Percentiles rank a stretch among this genome's conserved stretches.
These are phyloP conservation scores for Singerocomus inundabilis DNA, from an alignment of 1,284 basidiomycete genomes.

Conservation along the genomic window DNA sequence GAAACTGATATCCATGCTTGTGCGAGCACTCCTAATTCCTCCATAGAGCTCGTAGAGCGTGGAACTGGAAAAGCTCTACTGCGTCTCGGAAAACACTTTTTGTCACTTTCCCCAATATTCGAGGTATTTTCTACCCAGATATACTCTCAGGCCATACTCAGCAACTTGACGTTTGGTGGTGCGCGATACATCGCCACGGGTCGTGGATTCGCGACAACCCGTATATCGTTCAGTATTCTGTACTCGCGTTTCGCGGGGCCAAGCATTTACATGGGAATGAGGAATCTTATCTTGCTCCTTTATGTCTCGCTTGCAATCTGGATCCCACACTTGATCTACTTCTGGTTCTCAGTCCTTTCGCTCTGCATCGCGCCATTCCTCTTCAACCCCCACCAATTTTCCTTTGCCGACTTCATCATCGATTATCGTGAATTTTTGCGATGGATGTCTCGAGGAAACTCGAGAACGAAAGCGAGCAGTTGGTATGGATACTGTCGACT, in stretches of 20 bases:
- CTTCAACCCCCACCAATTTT: slow-evolving; percentile 98
- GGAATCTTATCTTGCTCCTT: slow-evolving; percentile 84
- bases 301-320: slow-evolving; percentile 89
- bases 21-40: background rate
- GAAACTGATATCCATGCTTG: background rate
- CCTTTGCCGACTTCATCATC: slow-evolving; percentile 92
- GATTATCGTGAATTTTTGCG: slow-evolving; percentile 96
- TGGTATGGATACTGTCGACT: slow-evolving; percentile 98
- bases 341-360: slow-evolving; percentile 92
- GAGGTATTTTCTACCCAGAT: slow-evolving; percentile 98
- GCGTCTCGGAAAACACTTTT: slow-evolving; percentile 91
- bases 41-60: slow-evolving; percentile 85
- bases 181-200: slow-evolving; percentile 97
- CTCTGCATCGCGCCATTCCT: slow-evolving; percentile 93
- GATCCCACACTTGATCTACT: slow-evolving; percentile 94
- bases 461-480: slow-evolving; percentile 90
- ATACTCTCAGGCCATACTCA: slow-evolving; percentile 92
- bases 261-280: slow-evolving; percentile 95
- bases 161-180: slow-evolving; percentile 93
- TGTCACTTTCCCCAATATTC: slow-evolving; percentile 92
- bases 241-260: slow-evolving; percentile 98
- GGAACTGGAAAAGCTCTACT: slow-evolving; percentile 92
- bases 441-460: slow-evolving; percentile 98
- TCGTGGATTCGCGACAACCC: slow-evolving; percentile 94
- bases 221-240: slow-evolving; percentile 91